Conservation (phyloP, 495 filamentous ascomycete species). For the Penicillium pancosmium region DNA sequence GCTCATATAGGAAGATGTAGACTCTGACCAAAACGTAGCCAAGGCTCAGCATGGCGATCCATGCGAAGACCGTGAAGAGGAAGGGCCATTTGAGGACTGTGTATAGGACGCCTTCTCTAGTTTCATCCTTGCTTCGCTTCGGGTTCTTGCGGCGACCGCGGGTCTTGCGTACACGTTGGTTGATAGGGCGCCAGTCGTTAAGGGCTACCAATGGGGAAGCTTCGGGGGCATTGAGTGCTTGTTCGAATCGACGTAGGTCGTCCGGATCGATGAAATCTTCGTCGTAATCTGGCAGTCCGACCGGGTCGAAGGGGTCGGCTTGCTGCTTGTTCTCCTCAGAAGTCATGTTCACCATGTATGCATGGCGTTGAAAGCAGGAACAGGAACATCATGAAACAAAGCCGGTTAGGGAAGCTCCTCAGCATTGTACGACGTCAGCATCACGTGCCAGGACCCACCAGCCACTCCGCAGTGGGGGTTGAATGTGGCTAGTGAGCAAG, state of each 20-base stretch:
- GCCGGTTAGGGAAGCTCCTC: constrained; percentile 23
- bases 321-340: constrained; percentile 30
- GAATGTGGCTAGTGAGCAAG: neutral
- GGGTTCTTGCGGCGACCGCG: constrained; percentile 45
- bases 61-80: constrained; percentile 73
- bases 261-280: constrained; percentile 63
- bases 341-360: constrained; percentile 35
- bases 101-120: constrained; percentile 90
- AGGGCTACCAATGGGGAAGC: constrained; percentile 63
- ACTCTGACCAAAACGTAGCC: constrained; percentile 78
- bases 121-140: constrained; percentile 79
- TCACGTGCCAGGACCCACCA: constrained; percentile 25
- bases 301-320: constrained; percentile 41
- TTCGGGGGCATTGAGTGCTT: constrained; percentile 52
- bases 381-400: constrained; percentile 4
- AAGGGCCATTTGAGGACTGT: constrained; percentile 89
- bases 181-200: constrained; percentile 84
- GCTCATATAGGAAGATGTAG: constrained; percentile 89
- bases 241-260: constrained; percentile 54
- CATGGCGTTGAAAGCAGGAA: constrained; percentile 29
- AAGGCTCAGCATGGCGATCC: constrained; percentile 70
- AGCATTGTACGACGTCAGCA: constrained; percentile 25
- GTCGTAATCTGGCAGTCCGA: constrained; percentile 62
- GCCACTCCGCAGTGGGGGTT: constrained; percentile 11
- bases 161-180: constrained; percentile 61